phyloP scores from a whole-genome alignment of 257 asterid genomes.

The Mitragyna speciosa region DNA sequence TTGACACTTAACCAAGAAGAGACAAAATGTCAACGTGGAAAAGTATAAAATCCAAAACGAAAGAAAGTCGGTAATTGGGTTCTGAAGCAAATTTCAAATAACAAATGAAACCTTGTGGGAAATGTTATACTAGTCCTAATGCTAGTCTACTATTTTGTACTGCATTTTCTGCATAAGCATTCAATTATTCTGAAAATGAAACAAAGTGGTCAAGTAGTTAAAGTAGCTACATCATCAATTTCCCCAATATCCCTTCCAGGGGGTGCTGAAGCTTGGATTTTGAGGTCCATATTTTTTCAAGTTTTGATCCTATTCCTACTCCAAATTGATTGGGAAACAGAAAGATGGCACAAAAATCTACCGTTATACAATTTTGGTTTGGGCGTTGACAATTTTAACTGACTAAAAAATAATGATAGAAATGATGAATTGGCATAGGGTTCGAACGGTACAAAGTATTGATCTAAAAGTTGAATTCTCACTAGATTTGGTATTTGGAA shows the following conservation, averaged over 20 bases:
- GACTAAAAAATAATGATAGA: no score
- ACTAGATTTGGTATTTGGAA: no score
- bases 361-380: neutral
- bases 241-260: no score
- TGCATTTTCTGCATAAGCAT: slow-evolving; percentile 12
- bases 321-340: neutral
- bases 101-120: neutral
- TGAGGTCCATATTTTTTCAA: neutral
- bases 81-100: neutral
- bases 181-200: slow-evolving; percentile 5
- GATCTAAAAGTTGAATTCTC: no score
- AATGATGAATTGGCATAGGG: no score
- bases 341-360: neutral
- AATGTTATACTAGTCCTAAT: slow-evolving; percentile 4
- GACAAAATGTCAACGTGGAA: neutral
- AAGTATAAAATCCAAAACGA: neutral
- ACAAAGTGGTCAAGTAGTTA: neutral
- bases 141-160: slow-evolving; percentile 19
- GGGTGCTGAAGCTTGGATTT: neutral
- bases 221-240: slow-evolving; percentile 9
- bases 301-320: neutral
- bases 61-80: neutral
- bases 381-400: no score
- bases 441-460: no score
- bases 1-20: neutral